phyloP scores from a whole-genome alignment of 129 eudicot species.

The Flaveria trinervia region DNA sequence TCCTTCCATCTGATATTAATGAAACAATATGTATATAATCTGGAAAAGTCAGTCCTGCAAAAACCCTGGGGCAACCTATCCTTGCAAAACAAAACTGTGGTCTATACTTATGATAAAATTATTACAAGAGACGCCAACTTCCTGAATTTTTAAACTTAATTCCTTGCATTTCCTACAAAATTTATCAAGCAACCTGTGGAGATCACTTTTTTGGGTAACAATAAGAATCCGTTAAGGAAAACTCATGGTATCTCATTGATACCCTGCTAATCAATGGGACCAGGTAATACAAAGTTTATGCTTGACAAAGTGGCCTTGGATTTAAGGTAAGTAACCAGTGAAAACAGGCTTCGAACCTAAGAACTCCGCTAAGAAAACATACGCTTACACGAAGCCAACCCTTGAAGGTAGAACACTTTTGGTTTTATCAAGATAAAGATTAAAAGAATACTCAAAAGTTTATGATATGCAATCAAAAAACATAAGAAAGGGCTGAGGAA shows the following conservation, averaged over 20 bases:
- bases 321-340: not conserved
- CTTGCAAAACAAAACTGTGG: constrained; percentile 9
- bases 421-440: not conserved
- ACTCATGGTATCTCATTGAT: not conserved
- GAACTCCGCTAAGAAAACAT: not conserved
- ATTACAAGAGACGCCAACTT: not conserved
- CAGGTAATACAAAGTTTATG: not conserved
- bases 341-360: not conserved
- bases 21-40: not conserved
- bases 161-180: constrained; percentile 13
- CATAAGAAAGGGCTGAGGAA: not conserved
- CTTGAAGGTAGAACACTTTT: not conserved
- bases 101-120: not conserved
- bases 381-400: not conserved
- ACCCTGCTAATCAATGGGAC: not conserved
- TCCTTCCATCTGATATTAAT: constrained; percentile 14
- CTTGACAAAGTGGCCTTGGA: not conserved
- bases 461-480: not conserved
- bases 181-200: not conserved
- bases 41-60: constrained; percentile 26
- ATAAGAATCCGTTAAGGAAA: not conserved
- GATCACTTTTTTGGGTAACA: not conserved
- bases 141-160: not conserved
- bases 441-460: not conserved
- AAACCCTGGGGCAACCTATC: constrained; percentile 18